Conservation (phyloP, 1,284 basidiomycete genomes). For the Clitocybe nebularis region DNA sequence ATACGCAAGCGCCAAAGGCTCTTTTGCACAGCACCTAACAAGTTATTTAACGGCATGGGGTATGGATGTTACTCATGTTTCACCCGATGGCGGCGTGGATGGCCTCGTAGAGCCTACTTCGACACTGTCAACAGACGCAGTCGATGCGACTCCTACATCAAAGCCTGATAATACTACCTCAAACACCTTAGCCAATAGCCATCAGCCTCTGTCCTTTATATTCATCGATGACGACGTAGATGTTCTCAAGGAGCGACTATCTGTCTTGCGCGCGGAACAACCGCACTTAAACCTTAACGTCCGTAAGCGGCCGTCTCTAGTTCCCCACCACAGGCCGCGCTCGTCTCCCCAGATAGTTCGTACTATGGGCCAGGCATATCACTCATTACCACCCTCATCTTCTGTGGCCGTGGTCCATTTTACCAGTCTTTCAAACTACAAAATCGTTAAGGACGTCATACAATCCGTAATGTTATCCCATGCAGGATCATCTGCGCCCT, state of each 20-base stretch:
- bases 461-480: conserved; percentile 60
- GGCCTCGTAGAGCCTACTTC: conserved; percentile 21
- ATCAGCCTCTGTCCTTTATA: conserved; percentile 54
- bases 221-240: conserved; percentile 88
- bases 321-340: conserved; percentile 64
- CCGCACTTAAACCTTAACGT: conserved; percentile 40
- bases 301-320: conserved; percentile 74
- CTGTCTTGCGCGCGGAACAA: conserved; percentile 57
- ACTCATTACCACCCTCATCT: conserved; percentile 25
- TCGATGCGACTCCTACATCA: no score
- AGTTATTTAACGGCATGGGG: conserved; percentile 93
- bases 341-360: conserved; percentile 76
- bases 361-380: conserved; percentile 35
- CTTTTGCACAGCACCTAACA: conserved; percentile 87
- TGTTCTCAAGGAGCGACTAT: conserved; percentile 68
- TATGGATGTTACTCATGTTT: conserved; percentile 83
- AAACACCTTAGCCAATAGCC: background rate
- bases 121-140: conserved; percentile 5
- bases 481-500: conserved; percentile 31
- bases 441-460: conserved; percentile 81
- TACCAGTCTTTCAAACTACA: conserved; percentile 86
- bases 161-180: background rate
- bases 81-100: conserved; percentile 55
- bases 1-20: conserved; percentile 77
- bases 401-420: conserved; percentile 79